phyloP scores from a whole-genome alignment of 2,329 filamentous ascomycete genomes.

The Penicillium oxalicum region DNA sequence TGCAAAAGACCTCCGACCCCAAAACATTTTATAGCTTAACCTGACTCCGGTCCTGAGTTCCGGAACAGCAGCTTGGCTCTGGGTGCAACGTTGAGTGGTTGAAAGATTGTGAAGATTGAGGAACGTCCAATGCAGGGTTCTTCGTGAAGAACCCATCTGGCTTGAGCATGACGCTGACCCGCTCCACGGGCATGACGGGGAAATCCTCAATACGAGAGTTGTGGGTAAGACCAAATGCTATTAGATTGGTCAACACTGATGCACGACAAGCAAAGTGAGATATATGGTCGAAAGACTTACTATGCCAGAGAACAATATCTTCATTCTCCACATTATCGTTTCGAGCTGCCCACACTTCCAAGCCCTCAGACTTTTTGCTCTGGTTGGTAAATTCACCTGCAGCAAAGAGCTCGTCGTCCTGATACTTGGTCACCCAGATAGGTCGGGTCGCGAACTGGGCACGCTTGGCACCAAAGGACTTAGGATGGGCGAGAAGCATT shows the following conservation, averaged over 20 bases:
- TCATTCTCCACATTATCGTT: conserved; percentile 47
- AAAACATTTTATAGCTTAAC: conserved; percentile 20
- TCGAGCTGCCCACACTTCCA: conserved; percentile 47
- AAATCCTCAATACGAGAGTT: conserved; percentile 60
- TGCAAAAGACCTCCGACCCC: no score
- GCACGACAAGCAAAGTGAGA: not conserved
- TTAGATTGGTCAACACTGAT: conserved; percentile 4
- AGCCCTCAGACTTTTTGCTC: conserved; percentile 48
- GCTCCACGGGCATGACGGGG: conserved; percentile 61
- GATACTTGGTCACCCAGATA: conserved; percentile 51
- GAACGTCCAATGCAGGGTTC: conserved; percentile 47
- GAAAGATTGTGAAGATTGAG: conserved; percentile 35
- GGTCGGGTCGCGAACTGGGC: conserved; percentile 50
- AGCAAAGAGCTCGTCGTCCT: conserved; percentile 48
- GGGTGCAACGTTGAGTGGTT: conserved; percentile 35
- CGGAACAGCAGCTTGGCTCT: conserved; percentile 23
- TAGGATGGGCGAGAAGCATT: conserved; percentile 44
- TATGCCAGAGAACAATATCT: conserved; percentile 37
- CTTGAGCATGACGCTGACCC: conserved; percentile 42
- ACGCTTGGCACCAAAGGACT: conserved; percentile 42
- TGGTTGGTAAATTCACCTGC: conserved; percentile 50
- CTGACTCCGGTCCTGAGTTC: conserved; percentile 16
- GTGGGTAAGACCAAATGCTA: conserved; percentile 54
- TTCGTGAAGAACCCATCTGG: conserved; percentile 48
- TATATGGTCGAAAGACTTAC: conserved; percentile 19